Evolutionary conservation across 371 early-diverging fungal genomes (phyloP).

Genomic region (Zopfochytrium polystomum): DNA sequence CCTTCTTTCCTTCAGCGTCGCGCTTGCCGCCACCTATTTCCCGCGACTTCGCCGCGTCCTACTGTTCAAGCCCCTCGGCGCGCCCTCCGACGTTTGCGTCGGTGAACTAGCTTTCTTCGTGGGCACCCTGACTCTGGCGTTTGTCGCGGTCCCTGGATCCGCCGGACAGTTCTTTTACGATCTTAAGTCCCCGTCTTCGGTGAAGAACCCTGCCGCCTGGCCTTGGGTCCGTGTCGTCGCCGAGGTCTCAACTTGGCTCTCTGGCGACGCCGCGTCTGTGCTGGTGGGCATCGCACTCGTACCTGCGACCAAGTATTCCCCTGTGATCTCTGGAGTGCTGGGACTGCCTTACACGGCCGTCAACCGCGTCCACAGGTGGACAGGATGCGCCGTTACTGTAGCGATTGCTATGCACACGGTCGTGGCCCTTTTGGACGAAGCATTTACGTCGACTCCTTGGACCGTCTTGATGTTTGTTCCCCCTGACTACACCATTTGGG

Average conservation of each 20-base stretch:
- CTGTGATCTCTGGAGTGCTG: constrained; percentile 11
- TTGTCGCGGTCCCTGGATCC: constrained; percentile 7
- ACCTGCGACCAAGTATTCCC: constrained; percentile 16
- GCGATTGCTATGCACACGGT: neutral
- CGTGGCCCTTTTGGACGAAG: neutral
- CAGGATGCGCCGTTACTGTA: constrained; percentile 3
- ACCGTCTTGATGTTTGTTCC: neutral
- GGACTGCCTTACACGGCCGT: constrained; percentile 16
- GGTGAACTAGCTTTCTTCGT: constrained; percentile 7
- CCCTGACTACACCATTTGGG: constrained; percentile 2
- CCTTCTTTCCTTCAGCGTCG: constrained; percentile 1
- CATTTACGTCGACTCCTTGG: constrained; percentile 2
- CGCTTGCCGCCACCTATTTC: neutral
- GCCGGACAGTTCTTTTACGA: neutral
- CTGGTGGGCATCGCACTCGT: constrained; percentile 16
- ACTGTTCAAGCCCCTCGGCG: neutral
- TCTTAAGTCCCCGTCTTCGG: neutral
- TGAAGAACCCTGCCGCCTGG: no score
- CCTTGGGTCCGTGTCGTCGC: constrained; percentile 11
- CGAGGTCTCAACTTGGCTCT: neutral
- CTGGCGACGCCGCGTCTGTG: constrained; percentile 8
- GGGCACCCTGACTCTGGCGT: neutral
- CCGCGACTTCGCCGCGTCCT: neutral
- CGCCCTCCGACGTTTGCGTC: neutral
- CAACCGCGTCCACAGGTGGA: constrained; percentile 17